These are phyloP conservation scores for Xylaria palmicola DNA, from an alignment of 495 filamentous ascomycete species.

Conservation along the genomic window DNA sequence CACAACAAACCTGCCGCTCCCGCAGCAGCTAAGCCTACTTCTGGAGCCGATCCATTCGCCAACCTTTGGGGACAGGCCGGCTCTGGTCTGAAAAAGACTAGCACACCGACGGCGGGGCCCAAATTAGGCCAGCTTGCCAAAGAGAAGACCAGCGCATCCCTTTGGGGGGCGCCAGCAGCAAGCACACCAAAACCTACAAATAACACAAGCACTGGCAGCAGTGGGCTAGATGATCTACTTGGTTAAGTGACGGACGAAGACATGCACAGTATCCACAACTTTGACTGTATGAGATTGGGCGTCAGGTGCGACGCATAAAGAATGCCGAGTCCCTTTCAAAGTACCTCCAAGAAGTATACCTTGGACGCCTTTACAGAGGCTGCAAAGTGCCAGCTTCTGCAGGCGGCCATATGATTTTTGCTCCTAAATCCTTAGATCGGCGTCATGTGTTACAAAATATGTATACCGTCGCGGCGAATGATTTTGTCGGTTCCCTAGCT, in stretches of 20 bases:
- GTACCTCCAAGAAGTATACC: not conserved
- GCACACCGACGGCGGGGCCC: slow-evolving; percentile 57
- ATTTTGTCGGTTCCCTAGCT: not conserved
- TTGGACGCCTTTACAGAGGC: not conserved
- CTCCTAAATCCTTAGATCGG: slow-evolving; percentile 23
- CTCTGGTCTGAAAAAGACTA: slow-evolving; percentile 74
- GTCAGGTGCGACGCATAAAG: not conserved
- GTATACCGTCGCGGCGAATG: slow-evolving; percentile 6
- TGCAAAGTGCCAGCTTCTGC: slow-evolving; percentile 5
- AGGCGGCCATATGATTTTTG: slow-evolving; percentile 10
- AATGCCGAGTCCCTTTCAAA: not conserved
- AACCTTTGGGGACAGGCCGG: slow-evolving; percentile 79
- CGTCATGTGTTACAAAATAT: slow-evolving; percentile 21
- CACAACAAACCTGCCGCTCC: slow-evolving; percentile 38
- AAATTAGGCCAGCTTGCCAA: slow-evolving; percentile 91
- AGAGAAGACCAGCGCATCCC: slow-evolving; percentile 88
- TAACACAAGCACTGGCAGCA: slow-evolving; percentile 25
- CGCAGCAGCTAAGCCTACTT: slow-evolving; percentile 51
- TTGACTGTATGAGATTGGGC: not conserved
- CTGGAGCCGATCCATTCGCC: slow-evolving; percentile 80
- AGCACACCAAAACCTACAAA: slow-evolving; percentile 33
- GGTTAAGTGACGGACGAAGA: slow-evolving; percentile 29
- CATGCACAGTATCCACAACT: not conserved
- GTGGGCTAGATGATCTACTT: slow-evolving; percentile 45
- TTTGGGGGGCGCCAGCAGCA: slow-evolving; percentile 75